Conservation (phyloP, 1,139 yeast species). For the Eremothecium gossypii region DNA sequence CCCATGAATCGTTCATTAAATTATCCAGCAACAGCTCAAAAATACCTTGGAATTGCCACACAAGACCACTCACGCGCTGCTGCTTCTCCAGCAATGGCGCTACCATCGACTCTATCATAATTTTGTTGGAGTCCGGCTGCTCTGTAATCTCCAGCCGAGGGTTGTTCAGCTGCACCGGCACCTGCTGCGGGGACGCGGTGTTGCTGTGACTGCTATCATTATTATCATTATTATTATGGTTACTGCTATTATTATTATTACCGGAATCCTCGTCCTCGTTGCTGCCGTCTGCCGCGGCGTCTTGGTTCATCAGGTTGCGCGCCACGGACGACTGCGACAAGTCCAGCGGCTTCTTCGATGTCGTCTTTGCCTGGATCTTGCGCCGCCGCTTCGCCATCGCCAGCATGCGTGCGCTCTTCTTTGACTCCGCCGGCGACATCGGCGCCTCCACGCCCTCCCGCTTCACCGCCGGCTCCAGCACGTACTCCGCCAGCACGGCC, state of each 20-base stretch:
- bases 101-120: conserved; percentile 74
- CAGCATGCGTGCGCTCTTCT: conserved; percentile 70
- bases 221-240: neutral
- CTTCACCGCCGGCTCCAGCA: conserved; percentile 9
- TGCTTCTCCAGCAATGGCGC: conserved; percentile 69
- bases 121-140: conserved; percentile 70
- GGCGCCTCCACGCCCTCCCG: conserved; percentile 8
- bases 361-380: conserved; percentile 64
- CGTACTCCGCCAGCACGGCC: conserved; percentile 11
- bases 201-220: neutral
- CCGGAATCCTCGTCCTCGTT: neutral
- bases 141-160: conserved; percentile 55
- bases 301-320: conserved; percentile 35
- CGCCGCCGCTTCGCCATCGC: conserved; percentile 94
- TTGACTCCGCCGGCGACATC: conserved; percentile 14
- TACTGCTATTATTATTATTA: neutral
- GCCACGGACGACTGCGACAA: conserved; percentile 72
- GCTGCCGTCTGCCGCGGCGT: neutral
- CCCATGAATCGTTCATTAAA: conserved; percentile 85
- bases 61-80: conserved; percentile 63
- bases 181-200: conserved; percentile 11
- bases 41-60: conserved; percentile 98
- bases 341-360: conserved; percentile 56
- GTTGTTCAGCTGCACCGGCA: conserved; percentile 18
- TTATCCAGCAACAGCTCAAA: conserved; percentile 75